A percentile compares a stretch with the other conserved stretches of the same genome.
phyloP scores from a whole-genome alignment of 2,329 filamentous ascomycete species.

The Diaporthe sp. region DNA sequence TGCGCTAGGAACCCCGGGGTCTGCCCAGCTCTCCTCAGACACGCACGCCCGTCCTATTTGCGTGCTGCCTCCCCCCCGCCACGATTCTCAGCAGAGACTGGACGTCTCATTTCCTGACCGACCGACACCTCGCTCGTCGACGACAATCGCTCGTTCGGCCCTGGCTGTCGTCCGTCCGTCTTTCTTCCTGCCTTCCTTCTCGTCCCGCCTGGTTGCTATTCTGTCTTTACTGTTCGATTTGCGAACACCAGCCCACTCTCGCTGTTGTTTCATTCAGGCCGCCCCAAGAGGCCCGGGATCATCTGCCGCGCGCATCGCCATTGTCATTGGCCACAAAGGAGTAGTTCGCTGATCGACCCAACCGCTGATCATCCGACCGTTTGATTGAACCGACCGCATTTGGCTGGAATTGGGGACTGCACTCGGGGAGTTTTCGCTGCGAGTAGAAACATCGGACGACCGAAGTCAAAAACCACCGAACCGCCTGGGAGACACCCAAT shows the following conservation, averaged over 20 bases:
- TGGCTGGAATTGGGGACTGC: constrained; percentile 4
- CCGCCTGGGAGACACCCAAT: constrained; percentile 9
- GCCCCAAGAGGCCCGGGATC: background rate
- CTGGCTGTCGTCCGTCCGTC: background rate
- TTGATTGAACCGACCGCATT: constrained; percentile 21
- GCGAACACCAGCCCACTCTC: constrained; percentile 3
- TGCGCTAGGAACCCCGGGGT: constrained; percentile 18
- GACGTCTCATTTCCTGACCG: constrained; percentile 15
- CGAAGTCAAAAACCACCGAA: background rate
- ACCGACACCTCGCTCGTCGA: constrained; percentile 6
- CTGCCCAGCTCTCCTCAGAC: constrained; percentile 13
- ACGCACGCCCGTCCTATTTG: constrained; percentile 14
- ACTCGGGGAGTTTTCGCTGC: constrained; percentile 12
- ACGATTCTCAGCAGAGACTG: constrained; percentile 13
- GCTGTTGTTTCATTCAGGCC: constrained; percentile 14
- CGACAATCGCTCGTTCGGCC: constrained; percentile 8
- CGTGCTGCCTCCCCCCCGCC: constrained; percentile 14
- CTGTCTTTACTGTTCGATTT: constrained; percentile 25
- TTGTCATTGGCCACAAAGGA: constrained; percentile 14
- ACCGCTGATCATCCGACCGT: constrained; percentile 21
- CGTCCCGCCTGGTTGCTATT: background rate
- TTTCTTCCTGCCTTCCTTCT: background rate
- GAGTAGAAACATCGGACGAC: constrained; percentile 20
- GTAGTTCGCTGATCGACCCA: constrained; percentile 6
- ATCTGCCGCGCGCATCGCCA: background rate